Evolutionary conservation across 352 stramenopile genomes (phyloP), one percentile per base, ranked within the genome.

Genomic region (Blastocystis sp.): DNA sequence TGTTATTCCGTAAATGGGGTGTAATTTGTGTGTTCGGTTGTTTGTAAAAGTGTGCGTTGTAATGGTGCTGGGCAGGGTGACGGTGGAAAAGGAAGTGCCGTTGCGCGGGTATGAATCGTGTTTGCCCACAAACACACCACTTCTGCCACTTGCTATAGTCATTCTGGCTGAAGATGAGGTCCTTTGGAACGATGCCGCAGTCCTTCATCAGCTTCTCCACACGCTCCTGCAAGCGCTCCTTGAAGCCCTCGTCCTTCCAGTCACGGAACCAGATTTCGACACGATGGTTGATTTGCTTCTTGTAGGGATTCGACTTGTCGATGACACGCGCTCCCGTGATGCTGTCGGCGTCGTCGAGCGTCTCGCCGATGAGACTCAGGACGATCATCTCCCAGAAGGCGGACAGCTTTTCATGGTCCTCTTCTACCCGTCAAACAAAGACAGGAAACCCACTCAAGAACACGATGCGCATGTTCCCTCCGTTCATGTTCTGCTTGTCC

Each of bases 321-420:
- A 96, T 94, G 39, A 96, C 92, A 82, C 94, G 94, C 45, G 95
- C 93, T 62, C 94, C 94, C 19, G 94, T 96, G 88, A 96, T 94
- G 90, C 96, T 94, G 80, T 96, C 93, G 51, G 91, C 93, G 4
- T 93, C 91, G 78, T 96, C 94, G 62, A 96, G 94, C 9, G 94
- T 92, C 90, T 96, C 94, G 62, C 94, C 94, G 90, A 96, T 95
- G 61, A 94, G 93, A 78, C 94, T 94, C 85, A 96, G 92, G 90
- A 96, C 94, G 90, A 96, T 91, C 63, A 93, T 94, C 78, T 96
- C 94, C 94, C 94, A 96, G 89, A 92, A 94, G 70, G 95, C 93
- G 62, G 96, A 94, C 60, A 96, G 90, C 74, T 93, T 92, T 26
- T 95, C 92, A 24, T 91, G 90, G 3, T 91, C 90, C 24, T 96